Conservation (phyloP, 2,329 filamentous ascomycete species). For the Colletotrichum orchidophilum region DNA sequence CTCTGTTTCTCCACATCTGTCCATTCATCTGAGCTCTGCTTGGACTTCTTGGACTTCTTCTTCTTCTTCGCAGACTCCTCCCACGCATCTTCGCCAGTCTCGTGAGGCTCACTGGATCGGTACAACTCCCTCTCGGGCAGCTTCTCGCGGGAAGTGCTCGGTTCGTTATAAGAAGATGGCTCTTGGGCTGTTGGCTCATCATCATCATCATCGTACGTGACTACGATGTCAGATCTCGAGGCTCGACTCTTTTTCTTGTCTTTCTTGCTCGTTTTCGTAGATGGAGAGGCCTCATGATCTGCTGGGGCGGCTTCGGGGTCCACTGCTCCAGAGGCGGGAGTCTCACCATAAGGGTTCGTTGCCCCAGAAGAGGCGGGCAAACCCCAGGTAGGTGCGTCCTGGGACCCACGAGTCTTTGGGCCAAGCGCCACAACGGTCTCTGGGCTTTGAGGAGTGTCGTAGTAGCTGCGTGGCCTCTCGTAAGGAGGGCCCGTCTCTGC, state of each 20-base stretch:
- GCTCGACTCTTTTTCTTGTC: constrained; percentile 52
- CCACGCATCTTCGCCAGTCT: constrained; percentile 38
- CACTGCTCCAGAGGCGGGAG: background rate
- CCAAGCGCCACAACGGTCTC: constrained; percentile 24
- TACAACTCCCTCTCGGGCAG: constrained; percentile 14
- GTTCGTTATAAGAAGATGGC: background rate
- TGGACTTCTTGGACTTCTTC: constrained; percentile 44
- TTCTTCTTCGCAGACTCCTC: constrained; percentile 42
- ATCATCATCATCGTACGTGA: constrained; percentile 39
- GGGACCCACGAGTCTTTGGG: constrained; percentile 2
- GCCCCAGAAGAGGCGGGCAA: background rate
- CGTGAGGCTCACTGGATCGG: constrained; percentile 33
- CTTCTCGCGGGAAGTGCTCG: background rate
- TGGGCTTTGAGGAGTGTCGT: constrained; percentile 15
- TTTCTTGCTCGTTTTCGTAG: constrained; percentile 43
- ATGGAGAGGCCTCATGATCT: constrained; percentile 37
- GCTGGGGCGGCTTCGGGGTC: background rate
- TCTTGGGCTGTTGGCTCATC: constrained; percentile 33
- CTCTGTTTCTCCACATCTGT: constrained; percentile 31
- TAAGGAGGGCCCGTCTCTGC: background rate
- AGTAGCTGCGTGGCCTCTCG: background rate
- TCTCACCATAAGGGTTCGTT: background rate
- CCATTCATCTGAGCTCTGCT: constrained; percentile 34
- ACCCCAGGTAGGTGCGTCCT: constrained; percentile 11
- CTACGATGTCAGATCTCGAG: constrained; percentile 40